phyloP scores from a whole-genome alignment of 208 protist species.

The Acanthamoeba lenticulata region DNA sequence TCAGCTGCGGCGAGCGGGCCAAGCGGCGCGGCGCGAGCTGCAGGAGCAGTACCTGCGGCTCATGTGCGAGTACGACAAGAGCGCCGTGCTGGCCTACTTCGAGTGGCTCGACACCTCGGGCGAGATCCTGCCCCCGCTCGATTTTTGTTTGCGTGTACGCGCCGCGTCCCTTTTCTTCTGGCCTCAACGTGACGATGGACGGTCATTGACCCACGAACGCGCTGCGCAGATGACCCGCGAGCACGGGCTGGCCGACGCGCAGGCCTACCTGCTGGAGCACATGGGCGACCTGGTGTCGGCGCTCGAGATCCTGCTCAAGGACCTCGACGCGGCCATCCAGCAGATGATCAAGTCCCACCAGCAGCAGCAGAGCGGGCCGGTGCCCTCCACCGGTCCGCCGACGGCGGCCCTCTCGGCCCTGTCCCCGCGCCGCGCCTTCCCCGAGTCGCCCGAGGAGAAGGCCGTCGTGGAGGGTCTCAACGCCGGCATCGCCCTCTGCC shows the following conservation, averaged over 20 bases:
- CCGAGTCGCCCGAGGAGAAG: slow-evolving; percentile 32
- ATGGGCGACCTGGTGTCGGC: slow-evolving; percentile 23
- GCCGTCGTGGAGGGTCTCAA: neutral
- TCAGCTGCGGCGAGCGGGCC: neutral
- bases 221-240: neutral
- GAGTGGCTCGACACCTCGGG: slow-evolving; percentile 7
- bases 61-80: slow-evolving; percentile 42
- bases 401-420: neutral
- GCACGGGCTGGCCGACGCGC: slow-evolving; percentile 3
- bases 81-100: neutral
- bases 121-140: slow-evolving; percentile 1
- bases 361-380: too few relatives aligned
- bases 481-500: slow-evolving; percentile 49
- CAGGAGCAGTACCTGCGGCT: slow-evolving; percentile 15
- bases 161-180: too few relatives aligned
- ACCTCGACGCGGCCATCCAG: slow-evolving; percentile 5
- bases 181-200: too few relatives aligned
- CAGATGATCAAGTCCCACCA: slow-evolving; percentile 40
- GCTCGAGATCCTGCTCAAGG: slow-evolving; percentile 50
- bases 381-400: neutral
- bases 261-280: slow-evolving; percentile 30
- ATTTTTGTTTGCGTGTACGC: neutral
- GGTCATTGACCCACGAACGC: neutral
- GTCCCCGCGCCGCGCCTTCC: neutral
- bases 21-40: neutral